A percentile compares a stretch with the other conserved stretches of the same genome.
Evolutionary conservation across 345 rosid genomes (phyloP).

Genomic region (Eucalyptus pauciflora): DNA sequence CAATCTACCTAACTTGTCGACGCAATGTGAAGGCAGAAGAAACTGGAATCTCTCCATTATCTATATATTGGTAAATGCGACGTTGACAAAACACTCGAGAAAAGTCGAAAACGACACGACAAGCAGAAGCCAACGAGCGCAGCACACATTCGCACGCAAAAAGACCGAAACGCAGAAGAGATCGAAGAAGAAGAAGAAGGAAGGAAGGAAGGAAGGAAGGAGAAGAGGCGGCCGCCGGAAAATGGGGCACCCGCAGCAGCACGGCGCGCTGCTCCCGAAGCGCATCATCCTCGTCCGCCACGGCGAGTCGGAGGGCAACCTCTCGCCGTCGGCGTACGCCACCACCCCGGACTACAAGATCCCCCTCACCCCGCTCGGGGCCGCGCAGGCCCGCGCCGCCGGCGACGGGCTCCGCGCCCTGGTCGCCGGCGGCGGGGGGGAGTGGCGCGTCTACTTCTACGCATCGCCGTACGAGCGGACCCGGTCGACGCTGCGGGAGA

Average conservation of each 20-base stretch:
- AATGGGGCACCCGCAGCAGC: not conserved
- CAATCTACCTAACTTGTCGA: fast-evolving
- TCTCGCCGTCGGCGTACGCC: slow-evolving; percentile 61
- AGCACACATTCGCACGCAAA: no score
- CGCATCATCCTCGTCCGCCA: slow-evolving; percentile 91
- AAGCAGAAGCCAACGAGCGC: not conserved
- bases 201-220: not conserved
- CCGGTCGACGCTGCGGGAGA: slow-evolving; percentile 82
- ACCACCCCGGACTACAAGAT: slow-evolving; percentile 88
- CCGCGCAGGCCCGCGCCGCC: slow-evolving; percentile 46
- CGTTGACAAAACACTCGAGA: not conserved
- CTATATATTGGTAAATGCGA: not conserved
- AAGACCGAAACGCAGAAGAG: not conserved
- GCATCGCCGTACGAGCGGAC: slow-evolving; percentile 92
- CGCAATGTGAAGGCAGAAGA: not conserved
- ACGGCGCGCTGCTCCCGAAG: slow-evolving; percentile 34
- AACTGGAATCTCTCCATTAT: not conserved
- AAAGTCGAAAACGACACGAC: not conserved
- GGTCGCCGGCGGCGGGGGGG: slow-evolving; percentile 13
- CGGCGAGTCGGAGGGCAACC: slow-evolving; percentile 91
- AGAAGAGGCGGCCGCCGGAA: not conserved
- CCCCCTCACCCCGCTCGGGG: slow-evolving; percentile 53
- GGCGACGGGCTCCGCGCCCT: slow-evolving; percentile 43
- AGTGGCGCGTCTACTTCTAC: slow-evolving; percentile 84
- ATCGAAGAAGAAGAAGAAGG: not conserved